A percentile compares a stretch with the other conserved stretches of the same genome.
phyloP scores from a whole-genome alignment of 2,329 filamentous ascomycete genomes.

The Verticillium tricorpus region DNA sequence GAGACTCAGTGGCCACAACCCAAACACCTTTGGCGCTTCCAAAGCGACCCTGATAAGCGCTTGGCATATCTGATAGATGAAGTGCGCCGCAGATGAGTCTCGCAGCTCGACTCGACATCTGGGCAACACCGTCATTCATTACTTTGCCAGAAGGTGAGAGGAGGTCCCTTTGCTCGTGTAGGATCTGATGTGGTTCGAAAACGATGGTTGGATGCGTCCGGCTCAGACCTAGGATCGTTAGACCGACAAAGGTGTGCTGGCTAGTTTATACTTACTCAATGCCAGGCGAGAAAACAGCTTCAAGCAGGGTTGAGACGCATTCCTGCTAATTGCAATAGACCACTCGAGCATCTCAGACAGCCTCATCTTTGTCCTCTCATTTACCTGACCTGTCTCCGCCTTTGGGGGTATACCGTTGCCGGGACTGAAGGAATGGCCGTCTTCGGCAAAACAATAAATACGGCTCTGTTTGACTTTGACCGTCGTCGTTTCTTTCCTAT shows the following conservation, averaged over 20 bases:
- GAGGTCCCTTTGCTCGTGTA: constrained; percentile 29
- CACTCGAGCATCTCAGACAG: constrained; percentile 43
- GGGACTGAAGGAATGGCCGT: constrained; percentile 37
- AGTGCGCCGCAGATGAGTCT: constrained; percentile 44
- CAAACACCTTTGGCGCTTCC: constrained; percentile 74
- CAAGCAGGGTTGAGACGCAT: constrained; percentile 39
- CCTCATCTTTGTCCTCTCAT: constrained; percentile 26
- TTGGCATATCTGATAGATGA: constrained; percentile 50
- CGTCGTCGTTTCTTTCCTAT: constrained; percentile 11
- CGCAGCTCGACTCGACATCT: constrained; percentile 59
- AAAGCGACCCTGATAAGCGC: constrained; percentile 65
- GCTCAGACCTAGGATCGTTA: constrained; percentile 40
- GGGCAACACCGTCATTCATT: constrained; percentile 65
- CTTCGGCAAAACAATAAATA: constrained; percentile 51
- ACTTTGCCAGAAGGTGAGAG: constrained; percentile 34
- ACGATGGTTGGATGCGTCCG: constrained; percentile 41
- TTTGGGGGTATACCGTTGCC: constrained; percentile 14
- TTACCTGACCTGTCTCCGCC: constrained; percentile 15
- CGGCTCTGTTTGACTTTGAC: constrained; percentile 24
- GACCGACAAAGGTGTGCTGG: not conserved
- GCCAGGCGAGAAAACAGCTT: constrained; percentile 57
- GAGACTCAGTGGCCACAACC: constrained; percentile 53
- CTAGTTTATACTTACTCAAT: constrained; percentile 35
- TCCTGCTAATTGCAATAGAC: constrained; percentile 43
- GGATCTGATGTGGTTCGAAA: constrained; percentile 43